Evolutionary conservation across 805 yeast species (phyloP).

Genomic region (Candida ovalis): DNA sequence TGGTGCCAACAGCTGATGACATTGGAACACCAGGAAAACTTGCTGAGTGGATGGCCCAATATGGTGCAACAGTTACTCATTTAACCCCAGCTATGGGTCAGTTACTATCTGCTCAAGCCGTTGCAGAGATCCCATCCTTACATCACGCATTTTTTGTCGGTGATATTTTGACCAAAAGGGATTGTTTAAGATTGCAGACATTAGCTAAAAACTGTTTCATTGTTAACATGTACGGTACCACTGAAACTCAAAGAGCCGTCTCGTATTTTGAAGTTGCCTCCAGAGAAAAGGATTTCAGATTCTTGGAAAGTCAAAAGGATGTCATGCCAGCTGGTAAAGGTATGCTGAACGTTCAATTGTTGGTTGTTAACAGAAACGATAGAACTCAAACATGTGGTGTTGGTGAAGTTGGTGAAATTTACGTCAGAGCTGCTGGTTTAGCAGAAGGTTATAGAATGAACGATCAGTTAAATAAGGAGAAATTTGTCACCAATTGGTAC

Average conservation of each 20-base stretch:
- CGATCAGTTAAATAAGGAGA: conserved; percentile 82
- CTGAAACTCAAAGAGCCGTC: conserved; percentile 98
- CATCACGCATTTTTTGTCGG: conserved; percentile 99
- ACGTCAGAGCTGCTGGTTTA: conserved; percentile 96
- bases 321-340: conserved; percentile 99
- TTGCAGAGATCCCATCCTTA: conserved; percentile 74
- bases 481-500: conserved; percentile 91
- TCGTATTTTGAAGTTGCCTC: conserved; percentile 88
- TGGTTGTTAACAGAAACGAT: conserved; percentile 90
- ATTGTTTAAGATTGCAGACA: conserved; percentile 87
- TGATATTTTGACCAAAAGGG: conserved; percentile 95
- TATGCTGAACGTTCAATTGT: conserved; percentile 89
- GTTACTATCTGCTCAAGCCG: conserved; percentile 90
- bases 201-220: conserved; percentile 85
- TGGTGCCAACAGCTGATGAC: conserved; percentile 95
- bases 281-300: conserved; percentile 61
- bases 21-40: conserved; percentile 97
- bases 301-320: conserved; percentile 82
- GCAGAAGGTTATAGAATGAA: conserved; percentile 94
- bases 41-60: conserved; percentile 94
- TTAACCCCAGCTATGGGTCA: conserved; percentile 99
- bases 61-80: conserved; percentile 94
- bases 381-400: conserved; percentile 91
- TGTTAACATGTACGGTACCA: conserved; percentile 98
- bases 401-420: conserved; percentile 98